Percentiles rank a stretch among this genome's conserved stretches.
Evolutionary conservation across 2,329 filamentous ascomycete species (phyloP).

Genomic region (Colletotrichum sp.): DNA sequence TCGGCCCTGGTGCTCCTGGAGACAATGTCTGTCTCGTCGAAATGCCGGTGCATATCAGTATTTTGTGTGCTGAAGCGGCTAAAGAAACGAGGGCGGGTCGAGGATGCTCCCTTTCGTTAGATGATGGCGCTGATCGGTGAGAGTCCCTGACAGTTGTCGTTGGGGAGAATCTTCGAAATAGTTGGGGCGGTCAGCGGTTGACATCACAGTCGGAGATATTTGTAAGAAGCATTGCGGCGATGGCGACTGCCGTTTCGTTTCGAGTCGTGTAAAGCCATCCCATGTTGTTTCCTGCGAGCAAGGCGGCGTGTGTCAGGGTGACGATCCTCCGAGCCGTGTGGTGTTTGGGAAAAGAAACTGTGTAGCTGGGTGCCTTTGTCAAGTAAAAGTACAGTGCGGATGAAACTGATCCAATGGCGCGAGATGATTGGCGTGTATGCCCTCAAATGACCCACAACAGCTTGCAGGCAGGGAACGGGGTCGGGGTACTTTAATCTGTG

Average conservation of each 20-base stretch:
- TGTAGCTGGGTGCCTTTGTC: not conserved
- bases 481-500: slow-evolving; percentile 3
- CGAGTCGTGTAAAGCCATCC: slow-evolving; percentile 3
- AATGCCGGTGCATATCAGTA: not conserved
- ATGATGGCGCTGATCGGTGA: not conserved
- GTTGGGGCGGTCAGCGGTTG: not conserved
- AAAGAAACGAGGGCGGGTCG: not conserved
- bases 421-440: not conserved
- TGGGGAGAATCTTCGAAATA: not conserved
- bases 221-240: not conserved
- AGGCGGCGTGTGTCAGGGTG: not conserved
- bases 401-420: not conserved
- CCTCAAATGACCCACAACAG: not conserved
- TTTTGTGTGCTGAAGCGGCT: not conserved
- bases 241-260: not conserved
- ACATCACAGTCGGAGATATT: not conserved
- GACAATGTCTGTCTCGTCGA: not conserved
- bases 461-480: not conserved
- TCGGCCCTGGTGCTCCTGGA: not conserved
- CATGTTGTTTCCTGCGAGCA: not conserved
- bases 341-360: not conserved
- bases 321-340: not conserved
- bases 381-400: not conserved
- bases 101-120: not conserved
- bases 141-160: not conserved